Conservation (phyloP, 176 grass and related monocot species). For the Lolium rigidum region DNA sequence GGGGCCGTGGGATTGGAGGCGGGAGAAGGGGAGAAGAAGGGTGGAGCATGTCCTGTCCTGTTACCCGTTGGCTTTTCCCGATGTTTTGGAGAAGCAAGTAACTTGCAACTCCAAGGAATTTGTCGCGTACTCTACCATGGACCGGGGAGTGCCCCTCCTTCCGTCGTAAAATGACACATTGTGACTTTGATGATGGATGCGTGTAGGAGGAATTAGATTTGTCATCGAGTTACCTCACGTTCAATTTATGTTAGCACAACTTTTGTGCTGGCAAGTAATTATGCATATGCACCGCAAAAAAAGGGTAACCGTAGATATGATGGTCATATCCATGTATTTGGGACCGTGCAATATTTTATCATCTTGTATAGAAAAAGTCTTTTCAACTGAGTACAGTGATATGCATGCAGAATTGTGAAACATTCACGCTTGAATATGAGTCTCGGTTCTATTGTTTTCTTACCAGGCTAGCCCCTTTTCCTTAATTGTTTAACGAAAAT, state of each 20-base stretch:
- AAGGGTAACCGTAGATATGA: neutral
- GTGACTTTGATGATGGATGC: neutral
- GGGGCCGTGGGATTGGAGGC: neutral
- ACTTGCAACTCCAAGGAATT: neutral
- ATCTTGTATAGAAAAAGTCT: too few species aligned
- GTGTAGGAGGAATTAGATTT: neutral
- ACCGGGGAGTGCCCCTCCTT: neutral
- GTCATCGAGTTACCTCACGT: neutral
- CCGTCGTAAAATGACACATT: neutral
- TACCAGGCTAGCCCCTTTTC: too few species aligned
- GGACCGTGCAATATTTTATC: too few species aligned
- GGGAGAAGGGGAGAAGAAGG: neutral
- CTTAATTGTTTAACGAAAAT: too few species aligned
- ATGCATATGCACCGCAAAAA: neutral
- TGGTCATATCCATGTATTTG: too few species aligned
- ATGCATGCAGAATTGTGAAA: too few species aligned
- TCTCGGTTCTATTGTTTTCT: too few species aligned
- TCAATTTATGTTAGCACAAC: neutral
- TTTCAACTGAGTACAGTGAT: too few species aligned
- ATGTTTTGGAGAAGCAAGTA: constrained; percentile 24
- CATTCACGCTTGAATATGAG: too few species aligned
- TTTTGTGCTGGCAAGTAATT: neutral
- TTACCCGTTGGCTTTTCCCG: constrained; percentile 23
- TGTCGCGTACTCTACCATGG: neutral
- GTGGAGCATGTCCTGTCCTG: neutral